Evolutionary conservation across 1,284 basidiomycete species (phyloP).

Genomic region (Ceratobasidium sp.): DNA sequence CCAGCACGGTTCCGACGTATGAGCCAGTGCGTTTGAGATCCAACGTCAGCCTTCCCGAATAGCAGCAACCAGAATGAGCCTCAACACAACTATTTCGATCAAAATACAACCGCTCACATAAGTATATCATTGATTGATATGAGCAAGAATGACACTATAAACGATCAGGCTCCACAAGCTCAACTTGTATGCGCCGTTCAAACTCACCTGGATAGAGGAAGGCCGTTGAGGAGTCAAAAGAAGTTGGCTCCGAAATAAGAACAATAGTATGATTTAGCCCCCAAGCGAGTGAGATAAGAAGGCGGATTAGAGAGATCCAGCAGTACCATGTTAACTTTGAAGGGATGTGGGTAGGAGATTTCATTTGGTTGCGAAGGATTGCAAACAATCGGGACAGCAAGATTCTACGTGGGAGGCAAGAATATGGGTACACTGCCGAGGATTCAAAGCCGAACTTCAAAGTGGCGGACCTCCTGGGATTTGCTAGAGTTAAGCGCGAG

Average conservation of each 20-base stretch:
- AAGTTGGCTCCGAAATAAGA: no score
- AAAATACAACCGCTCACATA: not conserved
- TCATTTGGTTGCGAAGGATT: no score
- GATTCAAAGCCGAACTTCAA: no score
- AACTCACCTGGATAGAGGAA: not conserved
- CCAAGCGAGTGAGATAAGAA: not conserved
- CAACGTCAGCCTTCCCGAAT: conserved; percentile 9
- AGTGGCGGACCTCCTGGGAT: no score
- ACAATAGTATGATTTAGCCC: no score
- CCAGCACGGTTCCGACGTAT: not conserved
- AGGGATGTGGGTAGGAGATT: not conserved
- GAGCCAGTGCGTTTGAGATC: conserved; percentile 10
- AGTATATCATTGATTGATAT: conserved; percentile 16
- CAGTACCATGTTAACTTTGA: not conserved
- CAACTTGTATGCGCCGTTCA: not conserved
- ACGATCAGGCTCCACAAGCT: not conserved
- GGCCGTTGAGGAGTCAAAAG: no score
- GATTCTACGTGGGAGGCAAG: no score
- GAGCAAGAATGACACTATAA: not conserved
- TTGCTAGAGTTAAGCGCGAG: no score
- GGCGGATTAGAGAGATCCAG: not conserved
- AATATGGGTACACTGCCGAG: no score
- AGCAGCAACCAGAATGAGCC: not conserved
- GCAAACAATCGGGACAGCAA: no score
- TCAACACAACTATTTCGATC: not conserved